Evolutionary conservation across 73 alveolate genomes (phyloP).

Genomic region (Paramecium caudatum): DNA sequence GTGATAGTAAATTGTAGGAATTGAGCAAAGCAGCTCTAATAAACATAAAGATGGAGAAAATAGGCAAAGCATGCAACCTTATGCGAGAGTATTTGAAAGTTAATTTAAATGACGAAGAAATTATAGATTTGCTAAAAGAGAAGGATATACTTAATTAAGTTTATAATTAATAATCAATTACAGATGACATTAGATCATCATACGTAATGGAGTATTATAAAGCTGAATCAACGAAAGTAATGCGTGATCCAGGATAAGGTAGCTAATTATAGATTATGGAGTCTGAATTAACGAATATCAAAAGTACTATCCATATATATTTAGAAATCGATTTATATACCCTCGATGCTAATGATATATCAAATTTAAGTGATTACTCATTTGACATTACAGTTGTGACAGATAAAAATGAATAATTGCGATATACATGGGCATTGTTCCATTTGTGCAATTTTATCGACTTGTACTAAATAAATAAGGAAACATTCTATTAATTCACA

Average conservation of each 20-base stretch:
- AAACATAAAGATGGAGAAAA: conserved; percentile 33
- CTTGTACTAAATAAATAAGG: conserved; percentile 66
- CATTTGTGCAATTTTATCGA: conserved; percentile 57
- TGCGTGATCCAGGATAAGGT: conserved; percentile 21
- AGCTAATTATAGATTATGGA: conserved; percentile 13
- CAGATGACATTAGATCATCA: conserved; percentile 61
- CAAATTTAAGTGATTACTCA: conserved; percentile 47
- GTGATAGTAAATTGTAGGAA: conserved; percentile 38
- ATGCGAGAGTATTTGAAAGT: conserved; percentile 42
- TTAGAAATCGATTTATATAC: conserved; percentile 55
- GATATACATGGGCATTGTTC: conserved; percentile 69
- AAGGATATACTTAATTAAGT: conserved; percentile 37
- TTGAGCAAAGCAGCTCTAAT: conserved; percentile 43
- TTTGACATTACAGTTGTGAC: conserved; percentile 48
- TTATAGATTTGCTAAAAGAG: conserved; percentile 45
- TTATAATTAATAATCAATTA: background rate
- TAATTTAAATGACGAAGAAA: conserved; percentile 51
- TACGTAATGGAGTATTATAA: conserved; percentile 64
- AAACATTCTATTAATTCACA: conserved; percentile 50
- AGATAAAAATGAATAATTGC: background rate
- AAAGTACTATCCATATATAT: background rate
- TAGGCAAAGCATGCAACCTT: conserved; percentile 29
- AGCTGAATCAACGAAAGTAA: background rate
- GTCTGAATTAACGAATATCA: conserved; percentile 29
- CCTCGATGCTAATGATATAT: conserved; percentile 51